Evolutionary conservation across 345 rosid genomes (phyloP), one percentile per base, ranked within the genome.

Genomic region (Citrus unshiu): DNA sequence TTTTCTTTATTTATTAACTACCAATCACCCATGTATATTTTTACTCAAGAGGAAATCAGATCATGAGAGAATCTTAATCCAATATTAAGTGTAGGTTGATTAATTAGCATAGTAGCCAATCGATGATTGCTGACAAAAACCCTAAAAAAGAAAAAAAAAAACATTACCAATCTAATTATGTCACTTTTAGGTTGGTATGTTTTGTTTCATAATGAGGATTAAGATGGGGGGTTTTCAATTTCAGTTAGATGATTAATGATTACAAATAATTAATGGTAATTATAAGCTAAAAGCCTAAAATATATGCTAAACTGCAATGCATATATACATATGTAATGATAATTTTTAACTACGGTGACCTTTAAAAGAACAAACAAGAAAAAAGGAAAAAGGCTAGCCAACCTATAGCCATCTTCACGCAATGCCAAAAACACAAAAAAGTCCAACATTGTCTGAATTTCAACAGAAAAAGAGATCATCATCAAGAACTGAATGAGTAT

Each of bases 391-490:
- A 61, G 7, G 77, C 54, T 39, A n/a, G 24, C 14, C 70, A 34
- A 70, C 35, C 25, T 66, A 35, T 34, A 62, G 30, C 29, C 14
- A 14, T 18, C 32, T 27, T 69, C 57, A 43, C 22, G 27, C 34
- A 10, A 43, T 46, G 73, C 57, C 35, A 13, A 58, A 21, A 73
- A 58, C 46, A 58, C 30, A 37, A 35, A 59, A 27, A 73, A 24
- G 77, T 25, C 67, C 24, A 59, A 60, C 77, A 59, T 24, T 60
- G 68, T 59, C 68, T 73, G 69, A 72, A 22, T 59, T 59, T 59
- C 62, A 59, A 59, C 27, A 59, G 62, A 62, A 29, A 62, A 29
- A 49, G 27, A 73, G 21, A 49, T 35, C 72, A 49, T 40, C 71
- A 13, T 76, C 29, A 59, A 61, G 10, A 49, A n/a, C 59, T 39